Evolutionary conservation across 176 grass and related monocot species (phyloP).

Genomic region (Oryza longistaminata): DNA sequence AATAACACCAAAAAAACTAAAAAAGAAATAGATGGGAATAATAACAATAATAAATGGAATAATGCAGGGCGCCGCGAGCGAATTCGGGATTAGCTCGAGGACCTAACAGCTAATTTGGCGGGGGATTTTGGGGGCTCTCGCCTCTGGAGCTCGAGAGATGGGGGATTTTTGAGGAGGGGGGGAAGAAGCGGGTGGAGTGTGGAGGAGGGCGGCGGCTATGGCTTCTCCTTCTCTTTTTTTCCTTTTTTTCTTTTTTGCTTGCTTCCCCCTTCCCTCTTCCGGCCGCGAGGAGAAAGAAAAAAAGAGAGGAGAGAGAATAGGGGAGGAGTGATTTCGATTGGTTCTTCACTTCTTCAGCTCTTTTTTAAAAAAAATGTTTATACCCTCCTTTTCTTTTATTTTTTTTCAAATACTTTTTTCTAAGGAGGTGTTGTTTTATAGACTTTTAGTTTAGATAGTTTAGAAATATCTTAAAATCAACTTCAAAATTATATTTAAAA

Average conservation of each 20-base stretch:
- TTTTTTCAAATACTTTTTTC: not conserved
- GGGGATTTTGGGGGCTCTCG: conserved; percentile 16
- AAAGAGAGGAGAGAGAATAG: not conserved
- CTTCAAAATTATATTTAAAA: too few species aligned
- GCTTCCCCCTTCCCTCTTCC: conserved; percentile 17
- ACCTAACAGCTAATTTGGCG: conserved; percentile 33
- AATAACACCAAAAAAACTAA: not conserved
- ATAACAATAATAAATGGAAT: not conserved
- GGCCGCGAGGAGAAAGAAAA: not conserved
- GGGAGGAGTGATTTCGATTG: conserved; percentile 14
- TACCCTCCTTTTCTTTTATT: too few species aligned
- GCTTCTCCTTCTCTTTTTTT: not conserved
- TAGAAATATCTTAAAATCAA: too few species aligned
- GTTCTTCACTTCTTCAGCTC: not conserved
- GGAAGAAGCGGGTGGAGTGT: not conserved
- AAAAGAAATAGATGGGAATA: not conserved
- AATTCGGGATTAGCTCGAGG: conserved; percentile 29
- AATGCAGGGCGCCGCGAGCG: conserved; percentile 39
- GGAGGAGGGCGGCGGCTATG: conserved; percentile 1
- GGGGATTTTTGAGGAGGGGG: conserved; percentile 15
- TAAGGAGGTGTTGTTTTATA: not conserved
- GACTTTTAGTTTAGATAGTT: not conserved
- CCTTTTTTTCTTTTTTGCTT: not conserved
- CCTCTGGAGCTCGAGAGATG: conserved; percentile 12
- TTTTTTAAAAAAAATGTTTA: not conserved